phyloP scores from a whole-genome alignment of 345 rosid species.

The Populus deltoides region DNA sequence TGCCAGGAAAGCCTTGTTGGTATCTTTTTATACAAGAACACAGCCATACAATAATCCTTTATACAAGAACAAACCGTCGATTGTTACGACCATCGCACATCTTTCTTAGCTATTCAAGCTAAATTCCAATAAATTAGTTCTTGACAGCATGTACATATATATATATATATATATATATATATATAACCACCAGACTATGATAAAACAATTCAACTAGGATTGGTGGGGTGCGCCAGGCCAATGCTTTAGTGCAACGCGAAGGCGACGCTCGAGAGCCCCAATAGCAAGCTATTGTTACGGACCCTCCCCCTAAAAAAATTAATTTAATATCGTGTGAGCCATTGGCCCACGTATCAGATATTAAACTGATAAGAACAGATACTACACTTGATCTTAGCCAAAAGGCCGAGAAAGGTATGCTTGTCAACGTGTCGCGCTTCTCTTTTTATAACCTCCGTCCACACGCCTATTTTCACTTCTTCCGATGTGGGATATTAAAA shows the following conservation, averaged over 20 bases:
- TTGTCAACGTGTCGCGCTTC: rapidly evolving
- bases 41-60: too few species aligned
- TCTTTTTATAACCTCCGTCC: background rate
- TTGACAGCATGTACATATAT: too few species aligned
- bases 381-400: conserved; percentile 48
- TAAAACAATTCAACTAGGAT: background rate
- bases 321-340: conserved; percentile 21
- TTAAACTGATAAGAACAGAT: conserved; percentile 22
- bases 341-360: conserved; percentile 5
- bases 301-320: background rate
- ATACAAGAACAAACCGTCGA: too few species aligned
- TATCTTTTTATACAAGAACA: too few species aligned
- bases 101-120: too few species aligned
- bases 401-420: conserved; percentile 68
- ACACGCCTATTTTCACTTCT: too few species aligned
- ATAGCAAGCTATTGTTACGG: background rate
- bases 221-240: conserved; percentile 12
- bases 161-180: too few species aligned
- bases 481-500: background rate
- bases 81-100: too few species aligned
- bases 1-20: too few species aligned
- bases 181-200: too few species aligned
- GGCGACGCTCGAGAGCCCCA: conserved; percentile 11
- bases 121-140: too few species aligned
- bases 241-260: conserved; percentile 14